Conservation (phyloP, 108 stramenopile species). For the Nitzschia sp. region DNA sequence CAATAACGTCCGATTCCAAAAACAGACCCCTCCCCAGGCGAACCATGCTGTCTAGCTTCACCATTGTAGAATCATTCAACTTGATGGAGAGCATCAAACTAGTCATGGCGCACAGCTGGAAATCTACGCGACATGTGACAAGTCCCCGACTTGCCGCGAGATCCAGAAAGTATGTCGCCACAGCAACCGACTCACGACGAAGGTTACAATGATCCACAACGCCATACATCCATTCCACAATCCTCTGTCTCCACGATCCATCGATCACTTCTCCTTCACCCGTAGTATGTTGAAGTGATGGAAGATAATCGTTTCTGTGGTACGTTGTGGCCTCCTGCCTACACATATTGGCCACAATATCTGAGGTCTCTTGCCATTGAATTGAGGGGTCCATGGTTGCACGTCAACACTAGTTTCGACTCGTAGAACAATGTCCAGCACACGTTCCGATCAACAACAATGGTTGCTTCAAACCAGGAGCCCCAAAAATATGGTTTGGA, state of each 20-base stretch:
- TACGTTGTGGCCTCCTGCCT: constrained; percentile 43
- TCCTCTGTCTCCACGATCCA: constrained; percentile 58
- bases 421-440: neutral
- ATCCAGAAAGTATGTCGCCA: constrained; percentile 66
- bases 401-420: neutral
- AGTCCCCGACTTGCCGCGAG: constrained; percentile 34
- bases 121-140: constrained; percentile 43
- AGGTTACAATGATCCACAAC: constrained; percentile 65
- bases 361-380: constrained; percentile 29
- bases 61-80: constrained; percentile 58
- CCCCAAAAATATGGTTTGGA: too few relatives aligned
- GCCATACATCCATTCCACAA: constrained; percentile 78
- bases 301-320: constrained; percentile 38
- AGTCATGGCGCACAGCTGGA: constrained; percentile 74
- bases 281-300: constrained; percentile 10
- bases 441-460: neutral
- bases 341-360: constrained; percentile 36
- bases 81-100: constrained; percentile 76
- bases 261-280: constrained; percentile 36
- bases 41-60: constrained; percentile 63
- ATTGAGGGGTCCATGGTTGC: constrained; percentile 10
- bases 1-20: constrained; percentile 56
- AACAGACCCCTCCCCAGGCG: constrained; percentile 57
- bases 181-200: constrained; percentile 62
- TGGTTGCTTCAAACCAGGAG: too few relatives aligned